A percentile compares a stretch with the other conserved stretches of the same genome.
These are phyloP conservation scores for Scheffersomyces ergatensis DNA, from an alignment of 805 yeast species.

Conservation along the genomic window DNA sequence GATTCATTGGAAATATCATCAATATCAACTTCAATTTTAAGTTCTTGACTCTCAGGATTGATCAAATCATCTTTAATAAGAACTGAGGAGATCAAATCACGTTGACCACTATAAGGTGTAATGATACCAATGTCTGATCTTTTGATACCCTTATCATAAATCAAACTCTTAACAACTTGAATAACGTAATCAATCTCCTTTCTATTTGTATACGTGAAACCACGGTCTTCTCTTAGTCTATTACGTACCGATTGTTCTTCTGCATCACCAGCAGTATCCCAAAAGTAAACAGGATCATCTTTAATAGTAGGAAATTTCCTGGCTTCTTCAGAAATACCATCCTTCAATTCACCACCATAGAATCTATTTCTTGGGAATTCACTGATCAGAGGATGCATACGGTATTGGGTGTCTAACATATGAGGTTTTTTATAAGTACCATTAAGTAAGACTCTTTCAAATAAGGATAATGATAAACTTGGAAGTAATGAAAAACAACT, in stretches of 20 bases:
- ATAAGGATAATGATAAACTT: slow-evolving; percentile 61
- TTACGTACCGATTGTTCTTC: slow-evolving; percentile 50
- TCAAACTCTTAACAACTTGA: slow-evolving; percentile 47
- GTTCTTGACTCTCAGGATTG: slow-evolving; percentile 50
- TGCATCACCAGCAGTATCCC: slow-evolving; percentile 53
- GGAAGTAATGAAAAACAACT: slow-evolving; percentile 71
- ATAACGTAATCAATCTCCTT: slow-evolving; percentile 51
- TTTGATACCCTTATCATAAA: slow-evolving; percentile 51
- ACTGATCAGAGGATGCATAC: slow-evolving; percentile 66
- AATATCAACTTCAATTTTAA: slow-evolving; percentile 55
- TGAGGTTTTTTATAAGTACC: slow-evolving; percentile 60
- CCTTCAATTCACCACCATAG: slow-evolving; percentile 47
- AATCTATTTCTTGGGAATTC: slow-evolving; percentile 55
- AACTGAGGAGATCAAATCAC: slow-evolving; percentile 55
- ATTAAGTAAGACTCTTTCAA: slow-evolving; percentile 63
- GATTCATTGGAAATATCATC: slow-evolving; percentile 53
- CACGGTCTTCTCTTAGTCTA: slow-evolving; percentile 45
- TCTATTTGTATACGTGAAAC: slow-evolving; percentile 57
- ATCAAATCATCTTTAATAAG: slow-evolving; percentile 51
- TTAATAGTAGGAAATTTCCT: slow-evolving; percentile 46
- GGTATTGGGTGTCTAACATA: slow-evolving; percentile 67
- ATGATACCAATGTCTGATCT: slow-evolving; percentile 59
- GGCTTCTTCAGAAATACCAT: slow-evolving; percentile 58
- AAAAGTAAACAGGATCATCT: slow-evolving; percentile 53
- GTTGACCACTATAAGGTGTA: slow-evolving; percentile 76